A percentile compares a stretch with the other conserved stretches of the same genome.
phyloP scores from a whole-genome alignment of 306 rosid genomes.

The Prunus dulcis region DNA sequence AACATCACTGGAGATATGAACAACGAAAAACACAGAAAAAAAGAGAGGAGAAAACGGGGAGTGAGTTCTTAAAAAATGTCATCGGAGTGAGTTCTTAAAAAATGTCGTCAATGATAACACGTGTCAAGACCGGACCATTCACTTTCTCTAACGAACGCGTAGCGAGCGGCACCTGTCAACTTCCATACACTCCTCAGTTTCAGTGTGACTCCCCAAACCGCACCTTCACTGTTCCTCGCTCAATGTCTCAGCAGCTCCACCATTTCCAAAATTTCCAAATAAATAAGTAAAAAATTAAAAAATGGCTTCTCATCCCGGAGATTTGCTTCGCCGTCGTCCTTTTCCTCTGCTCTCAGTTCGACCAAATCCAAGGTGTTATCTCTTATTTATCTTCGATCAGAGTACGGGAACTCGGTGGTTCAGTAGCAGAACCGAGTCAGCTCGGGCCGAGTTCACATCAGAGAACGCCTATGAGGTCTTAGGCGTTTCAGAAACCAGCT shows the following conservation, averaged over 20 bases:
- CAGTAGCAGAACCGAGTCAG: conserved; percentile 49
- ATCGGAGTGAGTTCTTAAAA: too few species aligned
- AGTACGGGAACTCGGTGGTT: conserved; percentile 34
- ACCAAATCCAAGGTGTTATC: conserved; percentile 20
- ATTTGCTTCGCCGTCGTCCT: conserved; percentile 21
- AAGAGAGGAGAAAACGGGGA: too few species aligned
- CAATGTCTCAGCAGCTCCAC: neutral
- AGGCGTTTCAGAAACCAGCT: conserved; percentile 69
- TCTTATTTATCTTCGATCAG: conserved; percentile 19
- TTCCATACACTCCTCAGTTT: neutral
- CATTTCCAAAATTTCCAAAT: neutral
- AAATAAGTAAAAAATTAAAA: neutral
- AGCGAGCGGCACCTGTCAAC: neutral
- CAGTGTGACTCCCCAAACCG: neutral
- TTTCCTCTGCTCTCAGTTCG: conserved; percentile 12
- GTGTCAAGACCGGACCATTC: neutral
- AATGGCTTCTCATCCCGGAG: conserved; percentile 27
- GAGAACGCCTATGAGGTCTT: conserved; percentile 79
- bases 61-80: too few species aligned
- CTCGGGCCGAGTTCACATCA: conserved; percentile 38
- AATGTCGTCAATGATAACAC: neutral
- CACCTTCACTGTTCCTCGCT: neutral
- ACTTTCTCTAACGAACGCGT: neutral
- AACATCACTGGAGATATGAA: too few species aligned
- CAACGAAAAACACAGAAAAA: too few species aligned